Evolutionary conservation across 163 green algal genomes (phyloP), one percentile per base, ranked within the genome.

Genomic region (Dunaliella salina): DNA sequence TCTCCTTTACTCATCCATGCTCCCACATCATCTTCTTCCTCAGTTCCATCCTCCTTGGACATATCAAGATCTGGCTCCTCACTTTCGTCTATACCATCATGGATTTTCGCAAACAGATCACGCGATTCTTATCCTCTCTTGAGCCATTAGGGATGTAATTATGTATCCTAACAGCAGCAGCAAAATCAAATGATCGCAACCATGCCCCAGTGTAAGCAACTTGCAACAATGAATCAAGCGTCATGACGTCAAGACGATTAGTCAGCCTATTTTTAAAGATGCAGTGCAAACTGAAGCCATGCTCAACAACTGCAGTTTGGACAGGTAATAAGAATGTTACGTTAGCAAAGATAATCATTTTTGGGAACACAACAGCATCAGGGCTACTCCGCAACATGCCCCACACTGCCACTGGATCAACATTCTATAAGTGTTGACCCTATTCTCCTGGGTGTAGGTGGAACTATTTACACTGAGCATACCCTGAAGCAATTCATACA

Each of bases 281-380:
- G 32, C 75, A 20, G 15, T 81, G 75, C 75, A 81, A 8, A 35
- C 75, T 81, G 75, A 81, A 81, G 15, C 75, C 75, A 46, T 20
- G 75, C 75, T 81, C 75, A 11, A 81, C 75, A 34, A 81, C n/a
- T 34, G 75, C 75, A 35, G 75, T 81, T 35, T 81, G 75, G 1
- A 81, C 75, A 81, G 75, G 75, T 8, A 81, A 45, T 3, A 81
- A 25, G 40, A 81, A 81, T 20, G 40, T 81, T 12, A 81, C 40
- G n/a, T 34, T 29, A 13, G 29, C 75, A 4, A 81, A 12, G 1
- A 46, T 34, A 25, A 81, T 25, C 30, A 81, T 81, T 5, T 81
- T 34, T 22, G 29, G 75, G 3, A 81, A 75, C 4, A 75, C 8
- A 3, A 15, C 22, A 26, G 22, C 1, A 5, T 26, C 63, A 29